These are phyloP conservation scores for Zea mays DNA, from an alignment of 176 grass and related monocot genomes.

Conservation along the genomic window Zm-B73-REFERENCE-NAM-5.0 NC_050100.1:168619001-168619500, in stretches of 20 bases:
- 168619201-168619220: neutral
- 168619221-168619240: no score
- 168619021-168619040: neutral
- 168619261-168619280: neutral
- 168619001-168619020: neutral
- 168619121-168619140: slow-evolving; percentile 17
- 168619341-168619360: slow-evolving; percentile 11
- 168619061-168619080: slow-evolving; percentile 5
- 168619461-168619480: no score
- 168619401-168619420: neutral
- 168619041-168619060: neutral
- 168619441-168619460: neutral
- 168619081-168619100: slow-evolving; percentile 17
- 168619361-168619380: neutral
- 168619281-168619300: slow-evolving; percentile 29
- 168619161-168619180: slow-evolving; percentile 3
- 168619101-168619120: slow-evolving; percentile 14
- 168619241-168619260: neutral
- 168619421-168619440: neutral
- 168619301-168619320: slow-evolving; percentile 44
- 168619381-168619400: neutral
- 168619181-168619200: neutral
- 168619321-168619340: neutral
- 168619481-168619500: no score
- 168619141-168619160: slow-evolving; percentile 28